phyloP scores from a whole-genome alignment of 2,329 filamentous ascomycete genomes.

The Pleurostoma richardsiae region DNA sequence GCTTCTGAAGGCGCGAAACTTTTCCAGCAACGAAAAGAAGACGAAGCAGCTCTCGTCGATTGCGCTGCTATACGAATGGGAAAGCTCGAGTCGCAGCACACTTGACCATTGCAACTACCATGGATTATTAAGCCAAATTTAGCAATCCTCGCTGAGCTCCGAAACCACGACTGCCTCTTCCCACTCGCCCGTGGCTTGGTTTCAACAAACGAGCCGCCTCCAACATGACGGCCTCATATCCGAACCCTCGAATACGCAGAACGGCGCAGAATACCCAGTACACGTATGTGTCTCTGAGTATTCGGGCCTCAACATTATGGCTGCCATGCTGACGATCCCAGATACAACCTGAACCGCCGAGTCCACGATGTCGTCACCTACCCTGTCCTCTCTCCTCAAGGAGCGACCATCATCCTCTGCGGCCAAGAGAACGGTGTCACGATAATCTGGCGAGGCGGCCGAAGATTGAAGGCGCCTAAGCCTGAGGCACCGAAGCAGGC shows the following conservation, averaged over 20 bases:
- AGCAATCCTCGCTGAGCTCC: too few relatives aligned
- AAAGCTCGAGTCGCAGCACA: too few relatives aligned
- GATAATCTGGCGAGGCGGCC: constrained; percentile 58
- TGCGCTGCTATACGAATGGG: too few relatives aligned
- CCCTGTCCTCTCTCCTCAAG: constrained; percentile 57
- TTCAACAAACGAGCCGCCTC: background rate
- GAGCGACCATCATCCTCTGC: constrained; percentile 58
- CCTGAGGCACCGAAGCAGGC: constrained; percentile 17
- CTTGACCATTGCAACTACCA: too few relatives aligned
- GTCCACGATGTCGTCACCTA: constrained; percentile 57
- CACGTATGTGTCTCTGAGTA: constrained; percentile 27
- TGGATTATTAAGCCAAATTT: too few relatives aligned
- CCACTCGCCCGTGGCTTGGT: too few relatives aligned
- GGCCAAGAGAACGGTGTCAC: constrained; percentile 60
- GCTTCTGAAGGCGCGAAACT: too few relatives aligned
- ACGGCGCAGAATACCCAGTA: constrained; percentile 44
- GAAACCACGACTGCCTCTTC: too few relatives aligned
- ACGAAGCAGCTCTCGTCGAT: too few relatives aligned
- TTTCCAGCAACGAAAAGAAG: too few relatives aligned
- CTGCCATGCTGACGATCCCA: constrained; percentile 18
- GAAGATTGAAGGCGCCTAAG: constrained; percentile 45
- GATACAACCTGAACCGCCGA: constrained; percentile 54
- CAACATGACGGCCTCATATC: constrained; percentile 14
- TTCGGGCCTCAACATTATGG: background rate
- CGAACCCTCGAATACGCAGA: constrained; percentile 35